These are phyloP conservation scores for Fusarium algeriense DNA, from an alignment of 2,329 filamentous ascomycete species.

Conservation along the genomic window DNA sequence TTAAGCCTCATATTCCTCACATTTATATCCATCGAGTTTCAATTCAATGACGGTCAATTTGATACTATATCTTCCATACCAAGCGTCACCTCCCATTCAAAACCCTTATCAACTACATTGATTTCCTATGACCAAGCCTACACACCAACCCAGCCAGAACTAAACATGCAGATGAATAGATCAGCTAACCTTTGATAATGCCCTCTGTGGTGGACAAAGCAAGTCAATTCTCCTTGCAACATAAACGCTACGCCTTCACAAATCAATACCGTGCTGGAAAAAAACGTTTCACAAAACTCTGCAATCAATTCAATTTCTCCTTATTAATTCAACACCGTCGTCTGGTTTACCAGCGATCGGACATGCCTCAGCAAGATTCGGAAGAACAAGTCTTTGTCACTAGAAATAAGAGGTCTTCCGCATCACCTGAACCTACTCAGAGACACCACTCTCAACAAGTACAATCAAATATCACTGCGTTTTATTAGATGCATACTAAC, in stretches of 20 bases:
- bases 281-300: conserved; percentile 22
- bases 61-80: not conserved
- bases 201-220: conserved; percentile 48
- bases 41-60: not conserved
- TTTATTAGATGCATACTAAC: not conserved
- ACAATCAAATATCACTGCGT: not conserved
- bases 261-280: conserved; percentile 14
- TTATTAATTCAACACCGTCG: conserved; percentile 34
- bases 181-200: conserved; percentile 40
- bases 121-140: not conserved
- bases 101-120: not conserved
- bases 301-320: conserved; percentile 25
- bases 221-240: conserved; percentile 41
- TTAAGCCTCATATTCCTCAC: conserved; percentile 5
- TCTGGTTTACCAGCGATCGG: conserved; percentile 43
- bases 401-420: conserved; percentile 36
- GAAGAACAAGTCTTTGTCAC: conserved; percentile 42
- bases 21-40: not conserved
- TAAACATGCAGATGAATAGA: conserved; percentile 34
- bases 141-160: not conserved
- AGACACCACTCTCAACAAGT: conserved; percentile 20
- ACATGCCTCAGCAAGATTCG: conserved; percentile 44
- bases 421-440: conserved; percentile 27
- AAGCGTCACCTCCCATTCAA: not conserved
- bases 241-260: conserved; percentile 15